Evolutionary conservation across 805 yeast genomes (phyloP).

Genomic region (Lachancea dasiensis): DNA sequence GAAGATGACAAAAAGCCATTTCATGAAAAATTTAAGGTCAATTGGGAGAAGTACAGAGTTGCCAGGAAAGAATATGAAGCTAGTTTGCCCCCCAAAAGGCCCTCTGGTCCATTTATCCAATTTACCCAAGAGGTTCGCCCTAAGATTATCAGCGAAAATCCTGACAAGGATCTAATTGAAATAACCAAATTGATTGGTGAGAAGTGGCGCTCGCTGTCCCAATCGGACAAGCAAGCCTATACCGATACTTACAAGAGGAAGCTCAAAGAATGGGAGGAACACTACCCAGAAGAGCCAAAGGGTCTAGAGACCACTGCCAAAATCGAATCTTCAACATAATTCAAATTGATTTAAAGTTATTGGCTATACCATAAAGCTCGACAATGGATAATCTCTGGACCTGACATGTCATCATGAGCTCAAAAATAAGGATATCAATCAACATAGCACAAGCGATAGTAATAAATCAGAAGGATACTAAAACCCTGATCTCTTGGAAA

Average conservation of each 20-base stretch:
- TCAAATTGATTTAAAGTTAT: too few species aligned
- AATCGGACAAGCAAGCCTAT: conserved; percentile 26
- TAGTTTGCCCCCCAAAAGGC: conserved; percentile 35
- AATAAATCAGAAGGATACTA: too few species aligned
- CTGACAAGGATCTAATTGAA: conserved; percentile 31
- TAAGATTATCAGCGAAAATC: conserved; percentile 28
- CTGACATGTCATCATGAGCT: too few species aligned
- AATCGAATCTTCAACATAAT: conserved; percentile 1
- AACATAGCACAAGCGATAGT: too few species aligned
- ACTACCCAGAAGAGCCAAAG: conserved; percentile 27
- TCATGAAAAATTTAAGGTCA: conserved; percentile 45
- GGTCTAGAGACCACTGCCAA: background rate
- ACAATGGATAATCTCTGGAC: too few species aligned
- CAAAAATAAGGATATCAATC: too few species aligned
- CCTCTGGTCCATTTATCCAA: conserved; percentile 34
- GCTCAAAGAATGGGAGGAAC: conserved; percentile 36
- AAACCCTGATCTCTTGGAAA: too few species aligned
- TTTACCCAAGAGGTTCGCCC: conserved; percentile 34
- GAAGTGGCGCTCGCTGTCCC: conserved; percentile 31
- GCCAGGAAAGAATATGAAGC: conserved; percentile 33
- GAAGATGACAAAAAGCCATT: conserved; percentile 75
- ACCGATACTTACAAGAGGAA: conserved; percentile 33
- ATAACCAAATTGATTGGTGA: conserved; percentile 31
- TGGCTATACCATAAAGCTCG: too few species aligned
- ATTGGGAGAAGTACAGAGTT: conserved; percentile 33